A percentile compares a stretch with the other conserved stretches of the same genome.
phyloP scores from a whole-genome alignment of 2,329 filamentous ascomycete genomes.

The Domatiomyces catenatus region DNA sequence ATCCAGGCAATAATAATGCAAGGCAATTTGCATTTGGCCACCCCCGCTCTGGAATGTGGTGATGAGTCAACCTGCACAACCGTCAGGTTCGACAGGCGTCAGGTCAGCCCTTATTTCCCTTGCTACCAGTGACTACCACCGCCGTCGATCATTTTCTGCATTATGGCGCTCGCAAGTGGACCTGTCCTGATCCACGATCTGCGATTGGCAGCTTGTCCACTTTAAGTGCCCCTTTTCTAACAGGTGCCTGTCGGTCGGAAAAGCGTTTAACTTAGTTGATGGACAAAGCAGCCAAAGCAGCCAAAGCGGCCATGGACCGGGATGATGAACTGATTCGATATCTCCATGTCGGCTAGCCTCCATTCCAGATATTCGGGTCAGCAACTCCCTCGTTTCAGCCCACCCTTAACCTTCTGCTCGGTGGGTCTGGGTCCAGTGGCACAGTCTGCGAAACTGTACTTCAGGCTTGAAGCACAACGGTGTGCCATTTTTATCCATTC shows the following conservation, averaged over 20 bases:
- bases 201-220: not conserved
- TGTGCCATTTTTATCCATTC: not conserved
- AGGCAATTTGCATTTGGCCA: not conserved
- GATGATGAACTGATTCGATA: not conserved
- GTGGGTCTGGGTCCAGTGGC: not conserved
- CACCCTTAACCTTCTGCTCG: not conserved
- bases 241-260: not conserved
- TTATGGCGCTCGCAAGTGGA: not conserved
- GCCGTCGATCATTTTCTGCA: not conserved
- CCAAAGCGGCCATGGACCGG: not conserved
- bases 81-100: not conserved
- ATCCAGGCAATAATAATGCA: not conserved
- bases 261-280: not conserved
- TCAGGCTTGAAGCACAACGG: not conserved
- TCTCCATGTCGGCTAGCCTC: not conserved
- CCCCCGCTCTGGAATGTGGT: not conserved
- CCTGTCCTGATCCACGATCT: not conserved
- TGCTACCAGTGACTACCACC: not conserved
- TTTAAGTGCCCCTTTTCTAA: not conserved
- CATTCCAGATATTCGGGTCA: not conserved
- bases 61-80: not conserved
- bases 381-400: not conserved
- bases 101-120: not conserved
- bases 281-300: not conserved
- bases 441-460: not conserved